phyloP scores from a whole-genome alignment of 345 rosid species.

The Arabis hirsuta region DNA sequence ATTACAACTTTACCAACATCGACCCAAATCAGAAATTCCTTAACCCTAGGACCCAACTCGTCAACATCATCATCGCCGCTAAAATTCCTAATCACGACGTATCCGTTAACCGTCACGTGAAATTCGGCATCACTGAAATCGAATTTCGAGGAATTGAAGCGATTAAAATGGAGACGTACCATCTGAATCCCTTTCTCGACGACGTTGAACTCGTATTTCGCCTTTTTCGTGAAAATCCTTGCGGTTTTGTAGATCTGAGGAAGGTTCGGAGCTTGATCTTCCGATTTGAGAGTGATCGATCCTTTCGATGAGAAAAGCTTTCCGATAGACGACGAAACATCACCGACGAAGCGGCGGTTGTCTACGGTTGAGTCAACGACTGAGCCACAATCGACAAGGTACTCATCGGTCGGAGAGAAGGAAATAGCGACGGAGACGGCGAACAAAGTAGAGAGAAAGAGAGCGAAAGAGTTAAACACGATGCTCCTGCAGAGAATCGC shows the following conservation, averaged over 20 bases:
- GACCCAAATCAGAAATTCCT: slow-evolving; percentile 65
- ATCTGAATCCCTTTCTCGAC: slow-evolving; percentile 62
- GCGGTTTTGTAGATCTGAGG: slow-evolving; percentile 64
- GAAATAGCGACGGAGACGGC: slow-evolving; percentile 33
- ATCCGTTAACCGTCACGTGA: slow-evolving; percentile 69
- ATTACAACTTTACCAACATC: slow-evolving; percentile 54
- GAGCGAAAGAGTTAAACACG: slow-evolving; percentile 23
- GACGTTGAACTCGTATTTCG: slow-evolving; percentile 64
- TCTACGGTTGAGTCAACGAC: slow-evolving; percentile 54
- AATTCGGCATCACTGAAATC: slow-evolving; percentile 52
- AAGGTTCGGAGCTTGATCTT: slow-evolving; percentile 32
- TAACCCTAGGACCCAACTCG: slow-evolving; percentile 33
- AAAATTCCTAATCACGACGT: slow-evolving; percentile 67
- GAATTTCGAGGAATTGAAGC: slow-evolving; percentile 49
- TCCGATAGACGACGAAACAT: slow-evolving; percentile 42
- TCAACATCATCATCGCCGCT: slow-evolving; percentile 37
- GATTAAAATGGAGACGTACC: slow-evolving; percentile 72
- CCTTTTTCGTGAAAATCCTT: slow-evolving; percentile 62
- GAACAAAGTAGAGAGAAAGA: slow-evolving; percentile 27
- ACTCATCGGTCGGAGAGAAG: slow-evolving; percentile 56
- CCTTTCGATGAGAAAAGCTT: slow-evolving; percentile 44
- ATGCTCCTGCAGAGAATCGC: slow-evolving; percentile 22
- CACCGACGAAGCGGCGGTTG: slow-evolving; percentile 63
- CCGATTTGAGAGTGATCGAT: slow-evolving; percentile 43
- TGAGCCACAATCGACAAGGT: slow-evolving; percentile 74